These are phyloP conservation scores for Flaveria bidentis DNA, from an alignment of 129 eudicot genomes.

Conservation along the genomic window DNA sequence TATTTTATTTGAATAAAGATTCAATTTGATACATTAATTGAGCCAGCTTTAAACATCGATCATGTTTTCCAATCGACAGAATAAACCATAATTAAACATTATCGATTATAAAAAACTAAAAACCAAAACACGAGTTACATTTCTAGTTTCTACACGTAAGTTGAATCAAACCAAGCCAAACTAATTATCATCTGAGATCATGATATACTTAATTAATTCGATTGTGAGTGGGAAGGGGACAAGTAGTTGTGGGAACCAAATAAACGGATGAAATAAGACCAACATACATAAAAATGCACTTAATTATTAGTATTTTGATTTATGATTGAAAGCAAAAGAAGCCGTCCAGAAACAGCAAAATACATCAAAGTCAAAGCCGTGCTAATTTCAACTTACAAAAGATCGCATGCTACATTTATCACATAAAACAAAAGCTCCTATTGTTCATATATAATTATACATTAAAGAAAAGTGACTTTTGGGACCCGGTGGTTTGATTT, in stretches of 20 bases:
- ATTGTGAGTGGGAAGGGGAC: conserved; percentile 16
- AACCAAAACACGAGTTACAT: no score
- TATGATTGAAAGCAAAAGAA: conserved; percentile 14
- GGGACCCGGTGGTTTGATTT: background rate
- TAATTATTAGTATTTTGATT: background rate
- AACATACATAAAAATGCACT: conserved; percentile 21
- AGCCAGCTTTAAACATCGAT: no score
- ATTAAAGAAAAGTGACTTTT: background rate
- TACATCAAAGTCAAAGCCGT: conserved; percentile 19
- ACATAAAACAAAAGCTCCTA: background rate
- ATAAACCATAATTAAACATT: no score
- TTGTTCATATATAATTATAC: background rate
- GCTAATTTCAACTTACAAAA: conserved; percentile 22
- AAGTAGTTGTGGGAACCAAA: conserved; percentile 3
- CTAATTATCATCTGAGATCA: no score
- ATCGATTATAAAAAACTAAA: no score
- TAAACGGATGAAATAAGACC: conserved; percentile 17
- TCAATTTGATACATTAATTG: no score
- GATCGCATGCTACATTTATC: conserved; percentile 3
- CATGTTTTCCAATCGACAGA: no score
- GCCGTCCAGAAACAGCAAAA: conserved; percentile 38
- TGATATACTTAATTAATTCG: background rate
- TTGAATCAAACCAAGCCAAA: no score
- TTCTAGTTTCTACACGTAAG: background rate
- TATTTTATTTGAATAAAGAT: background rate